Conservation (phyloP, 176 grass and related monocot genomes). For the Eleusine indica region DNA sequence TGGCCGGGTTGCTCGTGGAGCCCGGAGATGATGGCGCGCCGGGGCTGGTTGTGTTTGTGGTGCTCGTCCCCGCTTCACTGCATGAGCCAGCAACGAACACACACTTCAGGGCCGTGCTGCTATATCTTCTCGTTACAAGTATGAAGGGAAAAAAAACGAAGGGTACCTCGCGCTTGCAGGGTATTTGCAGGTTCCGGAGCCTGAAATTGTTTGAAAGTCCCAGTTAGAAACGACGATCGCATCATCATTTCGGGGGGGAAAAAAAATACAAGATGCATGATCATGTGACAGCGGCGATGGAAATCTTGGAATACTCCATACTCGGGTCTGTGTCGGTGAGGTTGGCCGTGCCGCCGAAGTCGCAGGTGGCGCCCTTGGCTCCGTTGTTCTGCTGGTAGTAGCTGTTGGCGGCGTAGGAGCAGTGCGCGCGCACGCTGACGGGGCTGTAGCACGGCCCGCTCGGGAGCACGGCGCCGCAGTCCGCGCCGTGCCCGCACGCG, state of each 20-base stretch:
- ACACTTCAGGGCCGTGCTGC: background rate
- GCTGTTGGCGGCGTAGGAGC: conserved; percentile 78
- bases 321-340: conserved; percentile 59
- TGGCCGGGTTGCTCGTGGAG: conserved; percentile 1
- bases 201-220: background rate
- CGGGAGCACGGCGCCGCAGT: conserved; percentile 50
- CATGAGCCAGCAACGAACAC: too few species aligned
- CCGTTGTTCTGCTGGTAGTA: conserved; percentile 70
- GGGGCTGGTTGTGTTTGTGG: background rate
- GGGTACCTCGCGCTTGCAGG: conserved; percentile 54
- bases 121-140: background rate
- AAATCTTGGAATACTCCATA: background rate
- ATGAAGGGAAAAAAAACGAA: background rate
- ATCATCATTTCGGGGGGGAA: background rate
- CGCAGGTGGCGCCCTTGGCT: conserved; percentile 72
- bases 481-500: conserved; percentile 71
- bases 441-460: conserved; percentile 61
- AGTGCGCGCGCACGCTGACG: conserved; percentile 47
- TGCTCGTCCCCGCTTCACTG: conserved; percentile 50
- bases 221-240: background rate
- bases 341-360: conserved; percentile 83
- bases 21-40: conserved; percentile 18
- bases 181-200: conserved; percentile 58
- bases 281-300: background rate
- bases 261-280: background rate